Percentiles rank a stretch among this genome's conserved stretches.
Evolutionary conservation across 805 yeast genomes (phyloP).

Genomic region (Schwanniomyces vanrijiae): DNA sequence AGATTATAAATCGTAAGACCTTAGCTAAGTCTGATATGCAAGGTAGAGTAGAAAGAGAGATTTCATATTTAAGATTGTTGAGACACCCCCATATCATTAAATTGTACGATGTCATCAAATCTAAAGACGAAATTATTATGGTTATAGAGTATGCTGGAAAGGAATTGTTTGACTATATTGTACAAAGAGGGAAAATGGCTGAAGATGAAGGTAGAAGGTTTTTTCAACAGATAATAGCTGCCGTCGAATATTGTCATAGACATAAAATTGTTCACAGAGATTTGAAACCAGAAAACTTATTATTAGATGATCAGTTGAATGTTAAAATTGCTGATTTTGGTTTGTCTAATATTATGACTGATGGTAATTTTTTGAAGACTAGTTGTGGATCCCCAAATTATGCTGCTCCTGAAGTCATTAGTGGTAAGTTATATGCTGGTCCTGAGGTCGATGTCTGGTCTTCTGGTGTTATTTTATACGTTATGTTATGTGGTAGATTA

Average conservation of each 20-base stretch:
- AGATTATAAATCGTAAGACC: slow-evolving; percentile 89
- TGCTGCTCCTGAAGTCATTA: slow-evolving; percentile 96
- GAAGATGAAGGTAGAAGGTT: slow-evolving; percentile 91
- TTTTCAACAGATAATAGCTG: slow-evolving; percentile 94
- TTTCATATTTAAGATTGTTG: slow-evolving; percentile 79
- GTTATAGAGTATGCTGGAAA: slow-evolving; percentile 97
- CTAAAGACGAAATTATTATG: slow-evolving; percentile 95
- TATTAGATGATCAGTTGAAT: slow-evolving; percentile 84
- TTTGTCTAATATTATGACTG: slow-evolving; percentile 92
- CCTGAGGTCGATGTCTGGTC: slow-evolving; percentile 99
- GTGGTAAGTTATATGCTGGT: slow-evolving; percentile 94
- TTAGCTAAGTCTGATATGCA: slow-evolving; percentile 96
- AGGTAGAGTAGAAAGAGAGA: slow-evolving; percentile 93
- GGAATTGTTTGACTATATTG: slow-evolving; percentile 92
- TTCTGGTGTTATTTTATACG: slow-evolving; percentile 91
- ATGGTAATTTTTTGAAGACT: slow-evolving; percentile 92
- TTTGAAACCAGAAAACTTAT: slow-evolving; percentile 90
- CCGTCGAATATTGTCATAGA: slow-evolving; percentile 94
- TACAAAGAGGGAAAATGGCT: slow-evolving; percentile 88
- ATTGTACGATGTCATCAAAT: slow-evolving; percentile 90
- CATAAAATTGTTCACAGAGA: slow-evolving; percentile 97
- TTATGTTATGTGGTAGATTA: slow-evolving; percentile 91
- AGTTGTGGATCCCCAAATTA: slow-evolving; percentile 96
- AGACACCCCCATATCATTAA: slow-evolving; percentile 97
- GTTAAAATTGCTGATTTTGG: slow-evolving; percentile 98